Conservation (phyloP, 257 asterid genomes). For the Eustoma russellianum region DNA sequence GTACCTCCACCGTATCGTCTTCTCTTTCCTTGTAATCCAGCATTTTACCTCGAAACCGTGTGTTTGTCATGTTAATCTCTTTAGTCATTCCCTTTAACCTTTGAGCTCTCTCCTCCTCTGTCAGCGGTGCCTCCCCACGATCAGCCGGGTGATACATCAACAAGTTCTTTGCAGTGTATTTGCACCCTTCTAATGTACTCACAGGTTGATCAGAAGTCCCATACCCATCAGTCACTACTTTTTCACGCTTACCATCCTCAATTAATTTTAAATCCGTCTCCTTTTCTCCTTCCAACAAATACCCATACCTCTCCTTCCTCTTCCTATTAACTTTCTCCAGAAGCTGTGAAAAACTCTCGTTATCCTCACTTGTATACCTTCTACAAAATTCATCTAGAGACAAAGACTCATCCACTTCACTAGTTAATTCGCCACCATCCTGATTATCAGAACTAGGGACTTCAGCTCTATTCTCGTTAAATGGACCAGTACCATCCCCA, state of each 20-base stretch:
- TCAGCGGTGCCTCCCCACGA: slow-evolving; percentile 67
- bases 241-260: slow-evolving; percentile 53
- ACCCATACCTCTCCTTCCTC: slow-evolving; percentile 67
- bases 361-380: slow-evolving; percentile 93
- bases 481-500: slow-evolving; percentile 9
- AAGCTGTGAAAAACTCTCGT: slow-evolving; percentile 63
- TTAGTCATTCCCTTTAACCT: slow-evolving; percentile 72
- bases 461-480: slow-evolving; percentile 3
- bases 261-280: slow-evolving; percentile 33
- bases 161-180: slow-evolving; percentile 66
- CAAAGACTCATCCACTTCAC: slow-evolving; percentile 39
- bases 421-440: slow-evolving; percentile 17
- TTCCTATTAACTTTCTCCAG: slow-evolving; percentile 67
- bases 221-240: slow-evolving; percentile 59
- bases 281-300: slow-evolving; percentile 50
- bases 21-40: slow-evolving; percentile 40
- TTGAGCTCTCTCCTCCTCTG: slow-evolving; percentile 60
- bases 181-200: slow-evolving; percentile 76
- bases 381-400: slow-evolving; percentile 65
- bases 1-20: slow-evolving; percentile 48
- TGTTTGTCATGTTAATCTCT: slow-evolving; percentile 61
- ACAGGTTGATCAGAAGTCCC: slow-evolving; percentile 90
- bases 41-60: slow-evolving; percentile 65
- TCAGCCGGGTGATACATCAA: slow-evolving; percentile 96
- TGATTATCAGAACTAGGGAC: neutral